A percentile compares a stretch with the other conserved stretches of the same genome.
Conservation (phyloP, 345 rosid genomes). For the Eucalyptus sp. region DNA sequence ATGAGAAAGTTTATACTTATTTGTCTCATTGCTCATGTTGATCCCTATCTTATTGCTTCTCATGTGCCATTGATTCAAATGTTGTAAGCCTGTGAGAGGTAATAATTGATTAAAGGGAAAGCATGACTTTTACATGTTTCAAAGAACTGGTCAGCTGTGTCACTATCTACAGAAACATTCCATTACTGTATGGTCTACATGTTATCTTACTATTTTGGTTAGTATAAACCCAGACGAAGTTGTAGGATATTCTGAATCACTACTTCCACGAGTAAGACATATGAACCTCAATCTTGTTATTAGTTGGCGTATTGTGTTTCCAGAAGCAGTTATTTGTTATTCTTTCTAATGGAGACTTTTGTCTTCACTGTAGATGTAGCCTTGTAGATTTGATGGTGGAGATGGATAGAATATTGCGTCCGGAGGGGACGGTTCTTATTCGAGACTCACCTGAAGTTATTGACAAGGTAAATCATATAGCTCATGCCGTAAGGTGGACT, state of each 20-base stretch:
- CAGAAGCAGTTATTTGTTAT: neutral
- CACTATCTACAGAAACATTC: neutral
- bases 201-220: neutral
- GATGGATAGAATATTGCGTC: constrained; percentile 88
- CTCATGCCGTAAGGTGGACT: constrained; percentile 68
- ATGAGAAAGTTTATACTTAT: neutral
- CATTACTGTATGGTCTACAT: neutral
- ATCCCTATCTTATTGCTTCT: neutral
- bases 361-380: constrained; percentile 50
- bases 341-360: neutral
- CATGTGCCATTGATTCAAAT: neutral
- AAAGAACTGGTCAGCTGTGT: neutral
- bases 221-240: neutral
- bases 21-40: neutral
- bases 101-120: neutral
- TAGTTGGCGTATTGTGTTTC: neutral
- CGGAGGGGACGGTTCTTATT: constrained; percentile 70
- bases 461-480: constrained; percentile 60
- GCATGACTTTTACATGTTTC: neutral
- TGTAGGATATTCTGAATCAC: neutral
- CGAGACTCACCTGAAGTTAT: constrained; percentile 77
- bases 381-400: constrained; percentile 86
- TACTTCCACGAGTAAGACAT: neutral
- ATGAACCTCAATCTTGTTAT: neutral
- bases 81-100: neutral